Evolutionary conservation across 1,284 basidiomycete species (phyloP), one percentile per base, ranked within the genome.

Genomic region (Fomitopsis schrenkii): DNA sequence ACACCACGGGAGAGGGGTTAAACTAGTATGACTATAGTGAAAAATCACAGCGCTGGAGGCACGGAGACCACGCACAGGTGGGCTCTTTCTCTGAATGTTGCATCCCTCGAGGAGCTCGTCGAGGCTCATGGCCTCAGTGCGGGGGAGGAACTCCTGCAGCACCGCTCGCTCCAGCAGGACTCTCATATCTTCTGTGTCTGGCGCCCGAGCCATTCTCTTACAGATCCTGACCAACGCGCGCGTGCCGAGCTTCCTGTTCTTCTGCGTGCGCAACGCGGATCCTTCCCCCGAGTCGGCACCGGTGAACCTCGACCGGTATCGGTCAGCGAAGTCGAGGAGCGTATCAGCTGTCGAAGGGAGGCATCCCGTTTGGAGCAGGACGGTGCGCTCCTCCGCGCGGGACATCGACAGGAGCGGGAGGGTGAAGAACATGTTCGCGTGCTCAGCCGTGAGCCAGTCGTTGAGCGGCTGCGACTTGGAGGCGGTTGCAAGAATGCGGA

Each of bases 361-460:
- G 59, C 69, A 72, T 15, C 69, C 67, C 3, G 68, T 68, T 50
- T 70, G 67, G 38, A 64, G 57, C 5, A 73, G 68, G 8, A 73
- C 55, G 7, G 63, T 54, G 28, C 56, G 57, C 52, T 65, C 86
- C 68, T 88, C 86, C 0, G 68, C 63, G 10, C 64, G 66, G 30
- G 77, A 75, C 86, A 88, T 88, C 1, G 86, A 84, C 65, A 83
- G 80, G 45, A 80, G 77, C 2, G 83, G 80, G 33, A 88, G 71
- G 8, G 85, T 72, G 71, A 87, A 83, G 77, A 88, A 87, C 84
- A 87, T 87, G 68, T 87, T 87, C 17, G 83, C 81, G 66, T 87
- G 83, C 68, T 88, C 86, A 62, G 82, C 80, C 0, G 79, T 77
- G 30, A 88, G 78, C 86, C 86, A 88, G 67, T 88, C 86, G 66